Evolutionary conservation across 305 asterid genomes (phyloP), one percentile per base, ranked within the genome.

Genomic region (Fraxinus xanthoxyloides): DNA sequence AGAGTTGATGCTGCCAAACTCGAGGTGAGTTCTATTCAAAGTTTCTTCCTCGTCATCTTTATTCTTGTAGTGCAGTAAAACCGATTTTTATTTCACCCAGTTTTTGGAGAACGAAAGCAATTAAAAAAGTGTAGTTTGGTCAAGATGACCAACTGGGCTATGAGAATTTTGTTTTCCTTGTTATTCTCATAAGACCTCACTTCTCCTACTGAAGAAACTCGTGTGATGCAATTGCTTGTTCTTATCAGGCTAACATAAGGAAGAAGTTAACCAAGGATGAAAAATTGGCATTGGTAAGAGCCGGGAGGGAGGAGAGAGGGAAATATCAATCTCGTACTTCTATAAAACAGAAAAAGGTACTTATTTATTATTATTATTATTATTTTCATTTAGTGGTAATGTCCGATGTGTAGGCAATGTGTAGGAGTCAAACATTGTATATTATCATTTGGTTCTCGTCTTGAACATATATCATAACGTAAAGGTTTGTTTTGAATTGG

Each of bases 1-100:
- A 93, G 97, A 85, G 92, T 96, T 72, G 94, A 94, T 81, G 93
- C 97, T 32, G 86, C 93, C 54, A 90, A 69, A 85, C 97, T 96
- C 78, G 97, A 96, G 95, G 98, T 90, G 84, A 82, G 90, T 82
- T 85, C 46, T 13, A 15, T 61, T 73, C 9, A 13, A 4, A 63
- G 38, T 35, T 12, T 19, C 63, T 59, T 38, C 21, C 21, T 23
- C 54, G 48, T 59, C 76, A 54, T 85, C 40, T 17, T 56, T 75
- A 10, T 82, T 63, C 10, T 31, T 61, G 31, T 8, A 21, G 30
- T 21, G 70, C 31, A 61, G 28, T 19, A 6, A 21, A 61, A 21
- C 31, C 15, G 34, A 31, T 31, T 31, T 31, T 31, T 31, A 31
- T 67, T 43, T 17, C 63, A 40, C 15, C 4, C 75, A 19, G 19